Evolutionary conservation across 2,329 filamentous ascomycete species (phyloP).

Genomic region (Fusarium piperis): DNA sequence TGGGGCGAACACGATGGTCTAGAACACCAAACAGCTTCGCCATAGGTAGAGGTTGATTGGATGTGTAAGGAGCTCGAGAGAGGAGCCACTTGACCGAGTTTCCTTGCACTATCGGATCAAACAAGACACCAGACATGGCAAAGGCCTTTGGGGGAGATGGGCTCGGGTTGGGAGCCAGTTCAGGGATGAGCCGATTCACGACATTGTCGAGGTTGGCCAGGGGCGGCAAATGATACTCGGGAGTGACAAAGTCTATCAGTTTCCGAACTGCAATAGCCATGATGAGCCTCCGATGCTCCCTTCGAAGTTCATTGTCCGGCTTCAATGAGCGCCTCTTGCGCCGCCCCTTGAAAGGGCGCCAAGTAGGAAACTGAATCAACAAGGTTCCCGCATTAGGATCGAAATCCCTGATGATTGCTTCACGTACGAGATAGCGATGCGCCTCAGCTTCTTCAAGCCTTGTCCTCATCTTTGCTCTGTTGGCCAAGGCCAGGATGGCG

Average conservation of each 20-base stretch:
- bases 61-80: conserved; percentile 57
- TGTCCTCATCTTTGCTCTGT: conserved; percentile 58
- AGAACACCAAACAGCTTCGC: conserved; percentile 37
- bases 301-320: conserved; percentile 40
- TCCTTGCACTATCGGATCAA: conserved; percentile 45
- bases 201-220: conserved; percentile 56
- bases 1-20: conserved; percentile 26
- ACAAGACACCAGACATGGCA: conserved; percentile 51
- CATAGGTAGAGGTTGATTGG: conserved; percentile 47
- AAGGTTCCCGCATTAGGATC: conserved; percentile 60
- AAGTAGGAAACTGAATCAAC: conserved; percentile 55
- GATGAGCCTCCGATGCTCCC: conserved; percentile 52
- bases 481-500: conserved; percentile 69
- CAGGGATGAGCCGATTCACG: conserved; percentile 61
- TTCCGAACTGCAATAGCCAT: conserved; percentile 59
- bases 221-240: conserved; percentile 55
- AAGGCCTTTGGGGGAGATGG: conserved; percentile 51
- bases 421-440: conserved; percentile 61
- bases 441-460: conserved; percentile 61
- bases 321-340: conserved; percentile 38
- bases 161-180: conserved; percentile 43
- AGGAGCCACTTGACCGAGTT: conserved; percentile 54
- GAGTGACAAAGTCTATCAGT: conserved; percentile 61
- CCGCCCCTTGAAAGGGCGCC: conserved; percentile 13
- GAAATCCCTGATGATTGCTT: conserved; percentile 57